Percentiles rank a stretch among this genome's conserved stretches.
These are phyloP conservation scores for Lachnellula occidentalis DNA, from an alignment of 2,329 filamentous ascomycete species.

Conservation along the genomic window DNA sequence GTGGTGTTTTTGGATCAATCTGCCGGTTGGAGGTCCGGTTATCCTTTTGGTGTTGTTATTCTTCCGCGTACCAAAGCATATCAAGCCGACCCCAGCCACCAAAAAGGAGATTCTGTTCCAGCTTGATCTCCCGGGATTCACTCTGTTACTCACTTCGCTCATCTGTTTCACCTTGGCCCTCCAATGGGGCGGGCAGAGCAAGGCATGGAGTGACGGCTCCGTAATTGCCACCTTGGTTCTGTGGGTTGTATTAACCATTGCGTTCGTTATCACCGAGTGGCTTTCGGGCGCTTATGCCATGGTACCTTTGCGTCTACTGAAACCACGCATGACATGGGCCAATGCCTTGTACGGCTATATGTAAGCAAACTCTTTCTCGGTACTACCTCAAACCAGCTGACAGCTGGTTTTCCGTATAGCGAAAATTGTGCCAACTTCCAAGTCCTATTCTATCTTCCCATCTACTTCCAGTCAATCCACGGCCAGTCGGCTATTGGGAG, in stretches of 20 bases:
- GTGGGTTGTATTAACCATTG: constrained; percentile 20
- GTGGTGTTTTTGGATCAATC: constrained; percentile 33
- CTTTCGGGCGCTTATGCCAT: constrained; percentile 41
- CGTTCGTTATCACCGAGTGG: constrained; percentile 33
- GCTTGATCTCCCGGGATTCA: constrained; percentile 39
- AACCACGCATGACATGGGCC: constrained; percentile 1
- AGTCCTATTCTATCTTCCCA: constrained; percentile 40
- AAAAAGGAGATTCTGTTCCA: constrained; percentile 38
- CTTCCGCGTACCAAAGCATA: constrained; percentile 36
- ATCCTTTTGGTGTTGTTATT: constrained; percentile 30
- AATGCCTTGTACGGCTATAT: constrained; percentile 1
- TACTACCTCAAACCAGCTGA: neutral
- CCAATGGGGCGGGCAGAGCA: constrained; percentile 38
- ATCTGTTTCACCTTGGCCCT: constrained; percentile 38
- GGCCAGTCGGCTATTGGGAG: constrained; percentile 30
- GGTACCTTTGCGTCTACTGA: constrained; percentile 30
- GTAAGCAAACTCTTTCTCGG: constrained; percentile 23
- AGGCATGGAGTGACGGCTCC: constrained; percentile 36
- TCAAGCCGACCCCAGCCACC: constrained; percentile 30
- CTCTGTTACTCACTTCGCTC: constrained; percentile 38
- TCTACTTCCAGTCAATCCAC: constrained; percentile 44
- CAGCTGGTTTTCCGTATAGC: neutral
- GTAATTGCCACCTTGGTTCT: constrained; percentile 38
- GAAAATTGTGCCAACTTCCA: constrained; percentile 34
- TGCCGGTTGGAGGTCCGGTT: constrained; percentile 34